Evolutionary conservation across 352 stramenopile species (phyloP), one percentile per base, ranked within the genome.

Genomic region (Globisporangium abappressorium): DNA sequence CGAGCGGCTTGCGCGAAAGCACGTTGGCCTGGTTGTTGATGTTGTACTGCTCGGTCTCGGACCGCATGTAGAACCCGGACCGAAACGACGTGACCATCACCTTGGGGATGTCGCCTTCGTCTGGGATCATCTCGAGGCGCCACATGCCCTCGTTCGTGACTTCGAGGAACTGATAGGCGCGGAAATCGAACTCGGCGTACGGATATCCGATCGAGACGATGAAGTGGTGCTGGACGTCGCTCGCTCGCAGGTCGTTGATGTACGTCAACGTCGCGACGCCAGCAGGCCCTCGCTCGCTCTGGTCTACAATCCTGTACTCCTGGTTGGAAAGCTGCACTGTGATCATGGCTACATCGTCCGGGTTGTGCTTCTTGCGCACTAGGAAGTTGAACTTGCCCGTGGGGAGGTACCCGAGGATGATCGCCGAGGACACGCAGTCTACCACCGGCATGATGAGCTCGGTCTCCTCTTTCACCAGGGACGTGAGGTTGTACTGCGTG

Each of bases 391-490:
- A 77, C 6, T 59, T 70, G 18, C 71, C 62, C 0, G 14, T 51
- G 8, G 71, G 71, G 6, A 57, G 58, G 56, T 72, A 66, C 6
- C 57, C 60, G 7, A 72, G 12, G 2, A 66, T 0, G 57, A 89
- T 69, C 22, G 70, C 56, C 1, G 38, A 57, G 9, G 68, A 80
- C 5, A 72, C 72, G 58, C 80, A 89, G 57, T 87, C 79, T 5
- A 85, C 70, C 0, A 89, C 64, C 0, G 77, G 71, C n/a, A 77
- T 41, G 7, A 89, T 70, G 14, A 89, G 70, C 41, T 87, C 81
- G 1, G 70, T 53, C 3, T 77, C 65, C 0, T 38, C 38, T 14
- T 9, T 26, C 1, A 26, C n/a, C 14, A 84, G 38, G 41, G 66
- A 72, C 24, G 66, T 70, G 18, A 81, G 72, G 64, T 73, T 80